phyloP scores from a whole-genome alignment of 208 protist species.

The Acanthamoeba castellanii region DNA sequence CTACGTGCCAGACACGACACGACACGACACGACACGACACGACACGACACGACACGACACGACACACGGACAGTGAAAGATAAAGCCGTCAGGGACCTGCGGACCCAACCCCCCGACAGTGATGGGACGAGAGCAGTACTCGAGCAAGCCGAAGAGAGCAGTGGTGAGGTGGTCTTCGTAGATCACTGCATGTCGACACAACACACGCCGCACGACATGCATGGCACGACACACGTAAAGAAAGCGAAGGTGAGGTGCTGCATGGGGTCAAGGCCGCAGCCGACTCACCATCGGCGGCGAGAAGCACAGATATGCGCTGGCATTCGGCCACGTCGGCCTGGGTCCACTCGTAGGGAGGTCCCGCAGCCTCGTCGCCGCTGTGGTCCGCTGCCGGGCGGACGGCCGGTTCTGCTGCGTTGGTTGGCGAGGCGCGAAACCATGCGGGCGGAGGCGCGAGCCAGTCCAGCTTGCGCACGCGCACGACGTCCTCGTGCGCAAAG shows the following conservation, averaged over 20 bases:
- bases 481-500: not conserved
- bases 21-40: too few relatives aligned
- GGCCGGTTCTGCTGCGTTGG: too few relatives aligned
- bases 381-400: too few relatives aligned
- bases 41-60: not conserved
- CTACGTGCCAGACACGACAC: not conserved
- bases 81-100: too few relatives aligned
- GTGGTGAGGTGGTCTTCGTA: slow-evolving; percentile 7
- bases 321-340: not conserved
- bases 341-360: not conserved
- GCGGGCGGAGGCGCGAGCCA: not conserved
- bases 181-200: not conserved
- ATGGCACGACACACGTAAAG: not conserved
- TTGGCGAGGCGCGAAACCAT: too few relatives aligned
- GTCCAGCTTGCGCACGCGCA: not conserved
- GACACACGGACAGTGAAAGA: too few relatives aligned
- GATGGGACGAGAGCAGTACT: not conserved
- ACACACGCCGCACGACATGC: not conserved
- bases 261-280: not conserved
- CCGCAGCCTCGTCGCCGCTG: not conserved
- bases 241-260: too few relatives aligned
- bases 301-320: not conserved
- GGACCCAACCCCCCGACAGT: too few relatives aligned
- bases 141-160: not conserved
- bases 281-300: not conserved